A percentile compares a stretch with the other conserved stretches of the same genome.
phyloP scores from a whole-genome alignment of 2,329 filamentous ascomycete genomes.

The Pseudocercospora musae region DNA sequence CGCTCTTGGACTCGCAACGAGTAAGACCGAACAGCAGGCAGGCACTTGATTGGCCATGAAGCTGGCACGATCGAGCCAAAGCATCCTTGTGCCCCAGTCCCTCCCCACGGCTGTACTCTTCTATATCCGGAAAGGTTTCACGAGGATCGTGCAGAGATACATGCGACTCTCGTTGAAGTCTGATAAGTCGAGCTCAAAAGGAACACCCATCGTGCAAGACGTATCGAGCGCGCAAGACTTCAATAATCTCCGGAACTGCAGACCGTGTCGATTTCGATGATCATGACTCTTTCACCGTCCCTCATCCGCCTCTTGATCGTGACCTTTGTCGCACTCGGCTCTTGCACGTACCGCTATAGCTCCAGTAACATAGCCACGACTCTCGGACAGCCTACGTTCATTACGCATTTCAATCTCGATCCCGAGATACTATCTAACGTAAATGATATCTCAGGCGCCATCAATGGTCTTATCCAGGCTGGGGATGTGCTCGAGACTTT shows the following conservation, averaged over 20 bases:
- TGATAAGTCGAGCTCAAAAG: neutral
- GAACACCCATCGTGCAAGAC: neutral
- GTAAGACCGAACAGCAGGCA: no score
- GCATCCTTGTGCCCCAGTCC: neutral
- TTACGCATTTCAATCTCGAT: slow-evolving; percentile 31
- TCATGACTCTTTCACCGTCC: neutral
- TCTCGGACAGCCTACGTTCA: slow-evolving; percentile 1
- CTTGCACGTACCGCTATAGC: slow-evolving; percentile 1
- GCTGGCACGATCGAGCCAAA: no score
- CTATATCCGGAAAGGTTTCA: neutral
- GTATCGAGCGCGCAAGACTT: no score
- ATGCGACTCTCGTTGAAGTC: no score
- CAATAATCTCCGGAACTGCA: no score
- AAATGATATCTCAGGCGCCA: neutral
- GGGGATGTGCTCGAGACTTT: neutral
- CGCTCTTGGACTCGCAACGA: no score
- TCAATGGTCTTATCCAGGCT: slow-evolving; percentile 2
- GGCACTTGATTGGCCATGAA: no score
- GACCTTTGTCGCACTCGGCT: neutral
- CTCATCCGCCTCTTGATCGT: neutral
- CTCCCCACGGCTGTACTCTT: neutral
- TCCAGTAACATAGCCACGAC: slow-evolving; percentile 1
- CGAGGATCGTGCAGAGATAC: neutral
- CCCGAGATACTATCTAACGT: slow-evolving; percentile 17
- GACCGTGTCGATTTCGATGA: neutral